phyloP scores from a whole-genome alignment of 208 protist genomes.

The Crithidia expoeki region DNA sequence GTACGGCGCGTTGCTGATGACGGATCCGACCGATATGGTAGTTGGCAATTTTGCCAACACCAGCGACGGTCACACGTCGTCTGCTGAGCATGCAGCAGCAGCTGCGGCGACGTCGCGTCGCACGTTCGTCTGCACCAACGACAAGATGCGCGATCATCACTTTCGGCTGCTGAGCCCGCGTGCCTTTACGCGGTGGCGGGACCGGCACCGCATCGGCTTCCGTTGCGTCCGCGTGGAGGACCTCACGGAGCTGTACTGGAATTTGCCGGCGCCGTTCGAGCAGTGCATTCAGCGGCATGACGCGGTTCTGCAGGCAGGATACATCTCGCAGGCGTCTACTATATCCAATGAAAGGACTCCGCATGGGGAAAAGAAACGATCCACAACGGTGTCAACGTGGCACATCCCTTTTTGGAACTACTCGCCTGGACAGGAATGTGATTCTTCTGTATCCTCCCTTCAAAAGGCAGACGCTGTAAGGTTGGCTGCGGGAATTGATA shows the following conservation, averaged over 20 bases:
- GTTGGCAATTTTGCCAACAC: background rate
- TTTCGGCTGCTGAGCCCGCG: slow-evolving; percentile 74
- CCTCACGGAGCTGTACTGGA: slow-evolving; percentile 47
- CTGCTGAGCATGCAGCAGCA: background rate
- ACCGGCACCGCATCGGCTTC: slow-evolving; percentile 72
- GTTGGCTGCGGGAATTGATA: background rate
- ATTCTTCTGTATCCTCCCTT: background rate
- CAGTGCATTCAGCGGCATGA: slow-evolving; percentile 53
- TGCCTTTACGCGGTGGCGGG: slow-evolving; percentile 75
- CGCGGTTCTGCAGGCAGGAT: background rate
- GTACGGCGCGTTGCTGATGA: slow-evolving; percentile 63
- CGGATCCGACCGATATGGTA: slow-evolving; percentile 43
- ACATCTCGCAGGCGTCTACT: too few relatives aligned
- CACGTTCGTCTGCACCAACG: slow-evolving; percentile 76
- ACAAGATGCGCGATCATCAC: slow-evolving; percentile 86
- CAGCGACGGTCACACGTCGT: background rate
- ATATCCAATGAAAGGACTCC: background rate
- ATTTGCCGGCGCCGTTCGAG: slow-evolving; percentile 50
- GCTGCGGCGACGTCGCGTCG: slow-evolving; percentile 14
- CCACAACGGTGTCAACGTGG: background rate
- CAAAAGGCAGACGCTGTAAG: background rate
- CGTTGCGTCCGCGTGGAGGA: slow-evolving; percentile 46
- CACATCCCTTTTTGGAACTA: background rate
- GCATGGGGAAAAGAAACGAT: too few relatives aligned
- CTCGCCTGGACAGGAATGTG: background rate